Evolutionary conservation across 2,329 filamentous ascomycete genomes (phyloP).

Genomic region (Dothistroma septosporum): DNA sequence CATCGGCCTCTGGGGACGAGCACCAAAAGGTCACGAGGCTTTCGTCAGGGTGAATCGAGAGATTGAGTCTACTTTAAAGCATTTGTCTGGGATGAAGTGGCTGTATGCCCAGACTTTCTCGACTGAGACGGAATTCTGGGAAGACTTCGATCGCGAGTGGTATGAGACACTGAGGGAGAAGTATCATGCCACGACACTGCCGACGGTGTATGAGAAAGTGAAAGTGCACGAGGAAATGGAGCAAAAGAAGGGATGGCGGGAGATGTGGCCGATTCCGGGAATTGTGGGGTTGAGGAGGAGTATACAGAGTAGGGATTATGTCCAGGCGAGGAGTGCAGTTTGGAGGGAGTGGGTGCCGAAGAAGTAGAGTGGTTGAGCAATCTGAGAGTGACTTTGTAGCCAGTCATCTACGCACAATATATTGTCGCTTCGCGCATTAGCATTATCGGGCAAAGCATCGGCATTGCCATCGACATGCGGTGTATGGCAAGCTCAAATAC

Average conservation of each 20-base stretch:
- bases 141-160: conserved; percentile 55
- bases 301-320: conserved; percentile 24
- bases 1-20: conserved; percentile 60
- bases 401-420: too few relatives aligned
- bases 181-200: conserved; percentile 58
- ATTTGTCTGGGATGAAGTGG: conserved; percentile 63
- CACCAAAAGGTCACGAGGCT: conserved; percentile 40
- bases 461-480: too few relatives aligned
- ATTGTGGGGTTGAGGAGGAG: conserved; percentile 21
- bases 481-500: too few relatives aligned
- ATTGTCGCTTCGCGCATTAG: too few relatives aligned
- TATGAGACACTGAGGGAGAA: conserved; percentile 57
- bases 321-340: conserved; percentile 20
- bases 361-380: neutral
- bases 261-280: conserved; percentile 22
- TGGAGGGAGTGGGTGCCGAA: conserved; percentile 27
- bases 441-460: too few relatives aligned
- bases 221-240: conserved; percentile 43
- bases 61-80: conserved; percentile 57
- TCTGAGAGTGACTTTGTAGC: neutral
- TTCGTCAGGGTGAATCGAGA: conserved; percentile 56
- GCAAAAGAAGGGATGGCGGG: conserved; percentile 35
- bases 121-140: conserved; percentile 64
- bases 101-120: conserved; percentile 68
- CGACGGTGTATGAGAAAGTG: conserved; percentile 65